Percentiles rank a stretch among this genome's conserved stretches.
These are phyloP conservation scores for Lasiodiplodia sp. DNA, from an alignment of 2,329 filamentous ascomycete species.

Conservation along the genomic window DNA sequence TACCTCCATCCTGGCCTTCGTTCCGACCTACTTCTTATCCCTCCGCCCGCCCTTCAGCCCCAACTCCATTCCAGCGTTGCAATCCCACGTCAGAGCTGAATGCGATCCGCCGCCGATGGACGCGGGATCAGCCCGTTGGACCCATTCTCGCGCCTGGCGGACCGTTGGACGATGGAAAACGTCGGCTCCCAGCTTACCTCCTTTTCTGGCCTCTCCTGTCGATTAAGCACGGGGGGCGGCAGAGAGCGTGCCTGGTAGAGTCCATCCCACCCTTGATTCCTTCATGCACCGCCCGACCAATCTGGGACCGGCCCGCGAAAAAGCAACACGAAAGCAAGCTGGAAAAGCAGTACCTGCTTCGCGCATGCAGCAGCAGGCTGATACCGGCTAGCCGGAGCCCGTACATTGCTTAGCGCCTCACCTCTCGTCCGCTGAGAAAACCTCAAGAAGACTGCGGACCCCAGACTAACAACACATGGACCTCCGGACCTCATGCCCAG, in stretches of 20 bases:
- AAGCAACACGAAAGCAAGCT: constrained; percentile 10
- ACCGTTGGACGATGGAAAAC: constrained; percentile 19
- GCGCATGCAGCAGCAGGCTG: neutral
- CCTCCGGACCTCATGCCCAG: neutral
- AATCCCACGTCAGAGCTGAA: constrained; percentile 27
- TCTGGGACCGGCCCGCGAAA: constrained; percentile 16
- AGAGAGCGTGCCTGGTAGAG: constrained; percentile 4
- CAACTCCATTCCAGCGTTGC: constrained; percentile 25
- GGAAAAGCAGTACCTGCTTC: constrained; percentile 5
- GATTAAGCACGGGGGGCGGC: neutral
- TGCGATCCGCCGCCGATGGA: constrained; percentile 22
- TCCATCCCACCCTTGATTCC: constrained; percentile 25
- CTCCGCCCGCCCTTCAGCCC: constrained; percentile 10
- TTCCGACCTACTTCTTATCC: constrained; percentile 9
- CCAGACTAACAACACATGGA: neutral
- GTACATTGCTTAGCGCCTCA: constrained; percentile 17
- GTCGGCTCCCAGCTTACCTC: neutral
- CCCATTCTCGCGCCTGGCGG: constrained; percentile 24
- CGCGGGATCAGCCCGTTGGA: constrained; percentile 26
- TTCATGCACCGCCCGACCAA: constrained; percentile 19
- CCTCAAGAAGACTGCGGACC: constrained; percentile 3
- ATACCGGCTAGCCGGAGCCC: neutral
- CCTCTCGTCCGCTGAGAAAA: neutral
- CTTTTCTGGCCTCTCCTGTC: constrained; percentile 12
- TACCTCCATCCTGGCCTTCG: constrained; percentile 6